Evolutionary conservation across 139 green algal genomes (phyloP), one percentile per base, ranked within the genome.

Genomic region (Mychonastes homosphaera): DNA sequence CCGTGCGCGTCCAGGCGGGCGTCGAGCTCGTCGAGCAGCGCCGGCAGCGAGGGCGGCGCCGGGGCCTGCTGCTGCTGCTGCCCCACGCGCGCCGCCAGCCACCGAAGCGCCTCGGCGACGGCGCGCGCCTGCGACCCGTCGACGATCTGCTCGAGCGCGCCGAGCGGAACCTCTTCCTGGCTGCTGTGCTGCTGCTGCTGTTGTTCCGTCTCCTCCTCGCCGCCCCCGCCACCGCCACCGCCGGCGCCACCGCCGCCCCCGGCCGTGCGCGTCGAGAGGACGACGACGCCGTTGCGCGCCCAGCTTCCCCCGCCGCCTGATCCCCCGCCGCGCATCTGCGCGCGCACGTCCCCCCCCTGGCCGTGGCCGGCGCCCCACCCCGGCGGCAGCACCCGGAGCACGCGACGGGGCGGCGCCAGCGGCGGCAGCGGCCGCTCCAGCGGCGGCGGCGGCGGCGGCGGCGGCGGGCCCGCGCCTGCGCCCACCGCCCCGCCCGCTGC

Each of bases 121-220:
- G 71, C 74, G 0, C 79, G 56, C 9, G 78, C 82, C 64, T 87
- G 79, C 1, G 52, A 70, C 33, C 57, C 55, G 15, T 87, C 81
- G 4, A 75, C 77, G 6, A 88, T 69, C 64, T 89, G 79, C 62
- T 77, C 77, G 23, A 80, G 44, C 21, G 48, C 68, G n/a, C 35
- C 59, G 36, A 71, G 3, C 30, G 57, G 49, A 2, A 67, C 2
- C 6, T 64, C 43, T 32, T 65, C 18, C 63, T 68, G 28, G 21
- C 8, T 6, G 7, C 6, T 8, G 18, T 26, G n/a, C 32, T 44
- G 55, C 55, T 71, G 50, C 18, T 46, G 46, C 33, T 46, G 32
- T 29, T 62, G 46, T 32, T 62, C 35, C 4, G 60, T 32, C 18
- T 67, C 50, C 15, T 67, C 32, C 5, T 50, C 45, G 18, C 56